Percentiles rank a stretch among this genome's conserved stretches.
phyloP scores from a whole-genome alignment of 2,329 filamentous ascomycete species.

The Diplodia mutila region DNA sequence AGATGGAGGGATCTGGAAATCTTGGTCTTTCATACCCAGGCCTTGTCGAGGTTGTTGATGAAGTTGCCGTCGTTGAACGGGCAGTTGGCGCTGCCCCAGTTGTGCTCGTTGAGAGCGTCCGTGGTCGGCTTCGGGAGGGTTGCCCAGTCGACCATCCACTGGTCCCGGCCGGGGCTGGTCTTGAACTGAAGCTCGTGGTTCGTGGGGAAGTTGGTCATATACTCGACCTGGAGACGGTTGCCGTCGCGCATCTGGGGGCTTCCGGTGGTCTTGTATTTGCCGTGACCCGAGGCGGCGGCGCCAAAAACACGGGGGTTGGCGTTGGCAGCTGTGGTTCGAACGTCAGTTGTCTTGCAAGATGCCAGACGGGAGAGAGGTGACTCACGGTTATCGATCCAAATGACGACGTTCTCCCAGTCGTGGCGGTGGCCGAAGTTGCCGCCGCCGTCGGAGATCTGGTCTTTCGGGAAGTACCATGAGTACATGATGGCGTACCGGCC shows the following conservation, averaged over 20 bases:
- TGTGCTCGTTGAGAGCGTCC: neutral
- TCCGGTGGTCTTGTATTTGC: slow-evolving; percentile 41
- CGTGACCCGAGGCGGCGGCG: slow-evolving; percentile 44
- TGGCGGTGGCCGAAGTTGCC: slow-evolving; percentile 46
- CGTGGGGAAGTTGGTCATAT: slow-evolving; percentile 37
- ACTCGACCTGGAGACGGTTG: slow-evolving; percentile 38
- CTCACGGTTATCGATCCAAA: slow-evolving; percentile 36
- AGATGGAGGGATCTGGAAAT: no score
- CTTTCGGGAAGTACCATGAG: slow-evolving; percentile 54
- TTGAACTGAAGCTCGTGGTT: slow-evolving; percentile 42
- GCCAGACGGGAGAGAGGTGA: neutral
- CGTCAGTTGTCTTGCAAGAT: neutral
- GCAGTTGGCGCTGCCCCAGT: neutral
- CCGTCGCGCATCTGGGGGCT: slow-evolving; percentile 30
- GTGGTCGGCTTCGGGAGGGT: neutral
- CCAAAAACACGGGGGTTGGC: slow-evolving; percentile 37
- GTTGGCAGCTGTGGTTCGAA: slow-evolving; percentile 27
- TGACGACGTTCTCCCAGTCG: slow-evolving; percentile 47
- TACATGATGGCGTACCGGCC: slow-evolving; percentile 48
- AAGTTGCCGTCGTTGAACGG: neutral
- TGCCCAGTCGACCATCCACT: neutral
- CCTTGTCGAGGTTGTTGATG: slow-evolving; percentile 27
- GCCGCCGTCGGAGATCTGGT: slow-evolving; percentile 42
- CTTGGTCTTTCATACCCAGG: slow-evolving; percentile 34
- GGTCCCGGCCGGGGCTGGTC: neutral